Evolutionary conservation across 192 early-diverging fungal species (phyloP).

Genomic region (Endogone sp.): DNA sequence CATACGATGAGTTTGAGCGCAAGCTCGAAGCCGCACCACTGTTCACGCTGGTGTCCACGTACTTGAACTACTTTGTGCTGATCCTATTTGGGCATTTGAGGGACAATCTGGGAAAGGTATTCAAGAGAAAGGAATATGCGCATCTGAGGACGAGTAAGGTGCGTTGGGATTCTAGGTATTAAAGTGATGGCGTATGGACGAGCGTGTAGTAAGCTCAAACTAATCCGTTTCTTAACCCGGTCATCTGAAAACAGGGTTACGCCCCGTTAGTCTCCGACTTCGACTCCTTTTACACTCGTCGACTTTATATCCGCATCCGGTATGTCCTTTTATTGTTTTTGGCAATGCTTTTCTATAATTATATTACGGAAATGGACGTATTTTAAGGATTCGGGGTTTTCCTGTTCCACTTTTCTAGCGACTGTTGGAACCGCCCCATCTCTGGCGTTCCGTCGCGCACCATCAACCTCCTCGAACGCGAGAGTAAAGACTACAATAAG

Average conservation of each 20-base stretch:
- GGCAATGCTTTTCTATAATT: not conserved
- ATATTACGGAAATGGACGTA: too few relatives aligned
- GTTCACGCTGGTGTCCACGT: constrained; percentile 77
- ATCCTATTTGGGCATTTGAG: constrained; percentile 81
- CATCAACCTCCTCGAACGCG: constrained; percentile 71
- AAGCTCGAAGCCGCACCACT: constrained; percentile 49
- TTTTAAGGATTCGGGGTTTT: too few relatives aligned
- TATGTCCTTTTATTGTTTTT: constrained; percentile 9
- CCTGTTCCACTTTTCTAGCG: constrained; percentile 35
- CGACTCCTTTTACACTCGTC: constrained; percentile 87
- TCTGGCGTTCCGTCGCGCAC: constrained; percentile 84
- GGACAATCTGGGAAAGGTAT: constrained; percentile 74
- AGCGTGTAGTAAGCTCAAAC: not conserved
- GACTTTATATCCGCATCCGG: constrained; percentile 76
- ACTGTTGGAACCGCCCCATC: constrained; percentile 88
- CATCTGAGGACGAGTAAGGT: constrained; percentile 48
- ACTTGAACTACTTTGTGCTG: constrained; percentile 80
- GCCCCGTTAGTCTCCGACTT: constrained; percentile 88
- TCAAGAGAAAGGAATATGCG: constrained; percentile 57
- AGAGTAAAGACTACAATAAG: constrained; percentile 69
- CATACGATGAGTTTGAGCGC: constrained; percentile 34
- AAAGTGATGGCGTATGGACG: not conserved
- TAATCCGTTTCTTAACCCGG: not conserved
- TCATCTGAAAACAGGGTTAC: constrained; percentile 53
- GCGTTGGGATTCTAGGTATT: not conserved